Conservation (phyloP, 2,329 filamentous ascomycete genomes). For the Penicillium sp. region DNA sequence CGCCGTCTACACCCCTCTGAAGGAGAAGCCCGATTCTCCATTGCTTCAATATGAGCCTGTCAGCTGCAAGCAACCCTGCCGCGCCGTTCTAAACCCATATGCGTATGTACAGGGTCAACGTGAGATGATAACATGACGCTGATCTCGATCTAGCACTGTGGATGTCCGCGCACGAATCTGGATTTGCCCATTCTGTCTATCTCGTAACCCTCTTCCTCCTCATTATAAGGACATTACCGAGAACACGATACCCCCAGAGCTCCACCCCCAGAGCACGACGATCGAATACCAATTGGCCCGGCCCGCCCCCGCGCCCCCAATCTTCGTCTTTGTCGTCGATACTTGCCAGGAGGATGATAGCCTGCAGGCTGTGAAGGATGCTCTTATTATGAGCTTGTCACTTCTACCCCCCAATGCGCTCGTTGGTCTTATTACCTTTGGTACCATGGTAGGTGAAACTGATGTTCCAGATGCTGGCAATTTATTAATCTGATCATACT, state of each 20-base stretch:
- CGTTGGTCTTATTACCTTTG: conserved; percentile 68
- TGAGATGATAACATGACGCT: conserved; percentile 20
- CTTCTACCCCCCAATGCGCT: conserved; percentile 64
- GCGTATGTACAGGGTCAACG: conserved; percentile 61
- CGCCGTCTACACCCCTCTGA: conserved; percentile 90
- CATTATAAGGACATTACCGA: conserved; percentile 71
- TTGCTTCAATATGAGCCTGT: conserved; percentile 94
- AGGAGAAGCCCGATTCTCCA: conserved; percentile 86
- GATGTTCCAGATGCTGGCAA: conserved; percentile 6
- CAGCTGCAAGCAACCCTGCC: conserved; percentile 93
- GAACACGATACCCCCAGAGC: conserved; percentile 65
- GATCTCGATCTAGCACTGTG: conserved; percentile 53
- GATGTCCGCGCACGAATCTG: conserved; percentile 67
- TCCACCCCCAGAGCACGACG: conserved; percentile 65
- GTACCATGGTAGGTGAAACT: conserved; percentile 76
- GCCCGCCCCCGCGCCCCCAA: conserved; percentile 65
- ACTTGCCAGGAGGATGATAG: conserved; percentile 70
- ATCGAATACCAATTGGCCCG: conserved; percentile 66
- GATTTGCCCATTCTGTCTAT: conserved; percentile 70
- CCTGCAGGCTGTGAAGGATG: conserved; percentile 66
- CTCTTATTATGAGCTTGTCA: conserved; percentile 66
- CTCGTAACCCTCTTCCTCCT: conserved; percentile 64
- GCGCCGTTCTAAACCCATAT: conserved; percentile 94
- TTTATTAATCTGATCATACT: conserved; percentile 7
- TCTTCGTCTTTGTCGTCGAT: conserved; percentile 69